Evolutionary conservation across 192 early-diverging fungal genomes (phyloP), one percentile per base, ranked within the genome.

Genomic region (Pecoramyces ruminantium): DNA sequence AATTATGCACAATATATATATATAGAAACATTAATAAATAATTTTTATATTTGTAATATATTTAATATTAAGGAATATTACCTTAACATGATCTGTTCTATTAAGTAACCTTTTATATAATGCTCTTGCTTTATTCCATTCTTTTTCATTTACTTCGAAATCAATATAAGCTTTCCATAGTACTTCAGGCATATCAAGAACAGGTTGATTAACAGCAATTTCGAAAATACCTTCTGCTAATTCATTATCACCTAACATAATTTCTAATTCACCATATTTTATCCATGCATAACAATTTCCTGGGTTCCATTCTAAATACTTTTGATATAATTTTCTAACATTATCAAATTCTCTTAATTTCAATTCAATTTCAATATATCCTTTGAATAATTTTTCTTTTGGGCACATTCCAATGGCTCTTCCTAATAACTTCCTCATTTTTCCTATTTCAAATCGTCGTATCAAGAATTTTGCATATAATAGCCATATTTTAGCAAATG

Each of bases 101-200:
- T 92, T 82, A 81, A 99, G 85, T 78, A 99, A 84, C 13, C 95
- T 87, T 83, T 93, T 86, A 87, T 99, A 99, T 30, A 99, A 85
- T 2, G 81, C 82, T 39, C 96, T 86, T 0, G 94, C 94, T n/a
- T 89, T 87, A 1, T 85, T 87, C 84, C 91, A 95, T 87, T 98
- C 95, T 79, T 87, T 91, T 82, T 95, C 92, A 18, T 89, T 89
- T 38, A 92, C 90, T 82, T 98, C 96, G 87, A 98, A 97, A 83
- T 99, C 93, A 83, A 99, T 97, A 84, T 94, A 99, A 0, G 95
- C 92, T 85, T 98, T 99, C 98, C 98, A 99, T 77, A 99, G 84
- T 21, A 98, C 90, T 83, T 99, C 98, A 38, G 98, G 98, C 97
- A 98, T 97, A 81, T 99, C 97, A 81, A 99, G 84, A 21, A 88